A percentile compares a stretch with the other conserved stretches of the same genome.
These are phyloP conservation scores for Mucuna pruriens DNA, from an alignment of 306 rosid species.

Conservation along the genomic window DNA sequence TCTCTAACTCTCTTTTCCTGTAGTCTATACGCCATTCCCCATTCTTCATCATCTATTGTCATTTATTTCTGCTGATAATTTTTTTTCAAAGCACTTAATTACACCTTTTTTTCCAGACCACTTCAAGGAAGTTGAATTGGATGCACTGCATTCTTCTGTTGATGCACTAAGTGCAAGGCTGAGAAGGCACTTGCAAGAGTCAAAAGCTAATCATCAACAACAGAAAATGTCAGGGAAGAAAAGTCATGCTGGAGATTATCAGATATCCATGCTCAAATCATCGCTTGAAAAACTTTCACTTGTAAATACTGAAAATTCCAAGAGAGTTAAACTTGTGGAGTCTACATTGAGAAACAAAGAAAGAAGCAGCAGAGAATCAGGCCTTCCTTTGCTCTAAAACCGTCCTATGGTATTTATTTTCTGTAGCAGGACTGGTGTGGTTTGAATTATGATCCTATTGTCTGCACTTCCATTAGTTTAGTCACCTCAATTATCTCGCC, in stretches of 20 bases:
- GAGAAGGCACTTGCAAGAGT: conserved; percentile 60
- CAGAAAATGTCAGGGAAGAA: conserved; percentile 59
- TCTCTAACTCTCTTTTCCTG: background rate
- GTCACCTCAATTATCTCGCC: background rate
- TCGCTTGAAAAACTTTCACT: conserved; percentile 74
- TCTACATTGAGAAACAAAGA: conserved; percentile 62
- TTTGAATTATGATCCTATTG: conserved; percentile 19
- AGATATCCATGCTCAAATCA: conserved; percentile 71
- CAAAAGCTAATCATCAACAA: conserved; percentile 52
- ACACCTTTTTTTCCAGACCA: conserved; percentile 54
- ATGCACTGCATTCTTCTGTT: conserved; percentile 75
- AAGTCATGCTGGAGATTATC: conserved; percentile 55
- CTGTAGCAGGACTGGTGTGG: background rate
- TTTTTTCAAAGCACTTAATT: conserved; percentile 12
- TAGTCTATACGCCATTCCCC: background rate
- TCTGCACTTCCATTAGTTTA: conserved; percentile 17
- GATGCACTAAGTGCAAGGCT: conserved; percentile 69
- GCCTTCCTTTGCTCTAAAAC: conserved; percentile 20
- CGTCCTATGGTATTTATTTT: background rate
- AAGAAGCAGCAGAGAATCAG: conserved; percentile 51
- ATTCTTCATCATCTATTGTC: conserved; percentile 18
- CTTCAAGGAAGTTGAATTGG: conserved; percentile 76
- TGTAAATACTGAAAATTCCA: conserved; percentile 66
- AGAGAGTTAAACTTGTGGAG: conserved; percentile 78
- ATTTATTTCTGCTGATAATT: conserved; percentile 5